Base-by-base conservation (phyloP, 129 eudicot genomes). In the Centrapalus pauciflorus region DNA sequence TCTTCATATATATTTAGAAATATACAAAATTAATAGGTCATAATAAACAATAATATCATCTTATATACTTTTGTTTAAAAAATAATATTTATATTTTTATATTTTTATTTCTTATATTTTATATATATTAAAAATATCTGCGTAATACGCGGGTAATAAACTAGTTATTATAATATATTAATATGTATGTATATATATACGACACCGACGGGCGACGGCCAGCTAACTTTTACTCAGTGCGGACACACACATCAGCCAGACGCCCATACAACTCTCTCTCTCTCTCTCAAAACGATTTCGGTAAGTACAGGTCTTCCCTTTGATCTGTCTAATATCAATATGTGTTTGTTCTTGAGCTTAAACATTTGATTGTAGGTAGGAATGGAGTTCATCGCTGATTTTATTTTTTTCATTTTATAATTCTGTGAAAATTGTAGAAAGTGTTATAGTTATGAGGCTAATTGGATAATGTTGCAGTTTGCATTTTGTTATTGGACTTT, bases 121-220 rank as follows among this genome's bases (percentile, higher is more conserved):
- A n/a, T n/a, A n/a, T n/a, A n/a, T n/a, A n/a, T n/a, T n/a, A n/a
- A n/a, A n/a, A n/a, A n/a, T n/a, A n/a, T n/a, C n/a, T n/a, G n/a
- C n/a, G n/a, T n/a, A n/a, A n/a, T n/a, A n/a, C n/a, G 37, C 37
- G 4, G 7, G 37, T 32, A 32, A 8, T 8, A 0, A 33, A 33
- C 37, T 33, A 33, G 37, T 33, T 33, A n/a, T n/a, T n/a, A n/a
- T n/a, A n/a, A n/a, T n/a, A n/a, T n/a, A n/a, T n/a, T n/a, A n/a
- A n/a, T n/a, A n/a, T n/a, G n/a, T 45, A 14, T 17, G 56, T 16
- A 55, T n/a, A 25, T 45, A 29, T 34, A 60, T 16, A 50, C 54
- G 91, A 85, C 62, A 76, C 80, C 82, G 87, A 85, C 91, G 85
- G 87, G 87, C 87, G 87, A 85, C 91, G 85, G 87, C 91, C 87